A percentile compares a stretch with the other conserved stretches of the same genome.
These are phyloP conservation scores for Pezicula carpinea DNA, from an alignment of 2,329 filamentous ascomycete species.

Conservation along the genomic window DNA sequence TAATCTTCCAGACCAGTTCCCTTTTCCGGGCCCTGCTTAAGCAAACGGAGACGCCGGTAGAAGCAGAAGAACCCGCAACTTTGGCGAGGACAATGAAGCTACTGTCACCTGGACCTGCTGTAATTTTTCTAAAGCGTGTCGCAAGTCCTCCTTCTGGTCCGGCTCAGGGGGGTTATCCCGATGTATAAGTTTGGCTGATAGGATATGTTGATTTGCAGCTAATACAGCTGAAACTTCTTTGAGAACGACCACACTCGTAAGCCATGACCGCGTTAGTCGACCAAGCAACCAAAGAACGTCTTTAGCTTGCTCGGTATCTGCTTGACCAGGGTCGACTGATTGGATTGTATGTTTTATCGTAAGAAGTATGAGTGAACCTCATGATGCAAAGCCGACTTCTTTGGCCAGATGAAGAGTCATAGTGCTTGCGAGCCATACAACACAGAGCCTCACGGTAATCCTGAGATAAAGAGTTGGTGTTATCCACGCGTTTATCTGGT, in stretches of 20 bases:
- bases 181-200: constrained; percentile 7
- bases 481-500: constrained; percentile 21
- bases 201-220: constrained; percentile 9
- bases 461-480: constrained; percentile 24
- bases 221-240: constrained; percentile 20
- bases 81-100: constrained; percentile 29
- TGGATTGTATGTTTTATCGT: constrained; percentile 6
- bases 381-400: constrained; percentile 23
- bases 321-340: constrained; percentile 6
- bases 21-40: constrained; percentile 32
- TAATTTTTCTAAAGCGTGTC: constrained; percentile 5
- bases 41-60: constrained; percentile 36
- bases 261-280: constrained; percentile 27
- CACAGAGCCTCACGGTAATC: constrained; percentile 19
- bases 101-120: constrained; percentile 13
- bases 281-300: constrained; percentile 26
- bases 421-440: constrained; percentile 23
- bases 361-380: constrained; percentile 23
- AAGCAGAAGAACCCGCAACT: constrained; percentile 28
- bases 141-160: constrained; percentile 2
- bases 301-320: constrained; percentile 16
- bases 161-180: constrained; percentile 2
- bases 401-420: constrained; percentile 24
- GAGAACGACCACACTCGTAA: constrained; percentile 30
- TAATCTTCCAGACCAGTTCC: constrained; percentile 32